Conservation (phyloP, 495 filamentous ascomycete species). For the Neurospora hispaniola region DNA sequence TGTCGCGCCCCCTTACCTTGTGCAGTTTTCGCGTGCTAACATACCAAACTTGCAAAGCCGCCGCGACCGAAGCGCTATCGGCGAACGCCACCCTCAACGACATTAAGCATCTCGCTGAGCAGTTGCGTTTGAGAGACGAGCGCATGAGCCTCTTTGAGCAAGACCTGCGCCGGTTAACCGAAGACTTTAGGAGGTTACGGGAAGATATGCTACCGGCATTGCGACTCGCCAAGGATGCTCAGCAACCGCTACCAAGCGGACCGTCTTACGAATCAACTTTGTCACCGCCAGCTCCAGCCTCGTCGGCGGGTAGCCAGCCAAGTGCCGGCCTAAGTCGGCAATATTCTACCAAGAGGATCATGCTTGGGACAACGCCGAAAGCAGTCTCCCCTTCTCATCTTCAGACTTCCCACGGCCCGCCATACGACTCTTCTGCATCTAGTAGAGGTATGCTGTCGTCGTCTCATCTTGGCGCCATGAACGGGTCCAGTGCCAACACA, state of each 20-base stretch:
- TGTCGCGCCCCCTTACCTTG: conserved; percentile 7
- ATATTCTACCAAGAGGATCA: conserved; percentile 86
- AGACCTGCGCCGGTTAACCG: conserved; percentile 68
- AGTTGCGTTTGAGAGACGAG: conserved; percentile 78
- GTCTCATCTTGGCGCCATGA: conserved; percentile 65
- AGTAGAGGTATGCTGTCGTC: conserved; percentile 58
- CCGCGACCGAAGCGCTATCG: conserved; percentile 76
- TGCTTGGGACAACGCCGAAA: conserved; percentile 72
- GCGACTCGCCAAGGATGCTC: conserved; percentile 79
- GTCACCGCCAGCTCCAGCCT: conserved; percentile 41
- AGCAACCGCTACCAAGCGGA: conserved; percentile 65
- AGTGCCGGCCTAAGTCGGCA: conserved; percentile 56
- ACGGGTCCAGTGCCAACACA: conserved; percentile 43
- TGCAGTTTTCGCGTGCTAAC: conserved; percentile 13
- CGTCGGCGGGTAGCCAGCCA: conserved; percentile 34
- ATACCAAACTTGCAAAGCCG: conserved; percentile 43
- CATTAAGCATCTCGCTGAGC: conserved; percentile 76
- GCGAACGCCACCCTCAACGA: conserved; percentile 84
- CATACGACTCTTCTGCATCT: conserved; percentile 43
- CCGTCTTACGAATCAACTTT: conserved; percentile 35
- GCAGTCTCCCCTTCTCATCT: conserved; percentile 66
- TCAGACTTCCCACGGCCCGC: conserved; percentile 44
- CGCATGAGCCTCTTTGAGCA: conserved; percentile 68
- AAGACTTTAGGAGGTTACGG: conserved; percentile 73
- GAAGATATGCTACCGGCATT: conserved; percentile 87